Conservation (phyloP, 1,284 basidiomycete genomes). For the Cutaneotrichosporon arboriforme region DNA sequence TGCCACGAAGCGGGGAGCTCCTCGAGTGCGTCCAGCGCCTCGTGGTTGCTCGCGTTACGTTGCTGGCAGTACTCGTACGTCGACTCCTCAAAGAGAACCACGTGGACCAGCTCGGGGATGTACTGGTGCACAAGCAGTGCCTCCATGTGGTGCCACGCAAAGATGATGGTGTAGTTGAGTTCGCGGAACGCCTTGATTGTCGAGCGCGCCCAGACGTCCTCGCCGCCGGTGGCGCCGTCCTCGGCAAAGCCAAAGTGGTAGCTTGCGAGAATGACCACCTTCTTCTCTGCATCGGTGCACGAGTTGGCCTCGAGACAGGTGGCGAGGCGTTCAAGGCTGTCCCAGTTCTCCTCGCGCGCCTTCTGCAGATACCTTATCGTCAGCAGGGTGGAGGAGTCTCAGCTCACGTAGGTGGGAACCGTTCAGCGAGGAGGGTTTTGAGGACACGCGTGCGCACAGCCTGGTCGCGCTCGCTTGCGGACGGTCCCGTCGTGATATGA, state of each 20-base stretch:
- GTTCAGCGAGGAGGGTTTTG: constrained; percentile 7
- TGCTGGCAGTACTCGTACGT: constrained; percentile 17
- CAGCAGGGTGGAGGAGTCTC: background rate
- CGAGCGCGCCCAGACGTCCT: constrained; percentile 27
- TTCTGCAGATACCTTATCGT: background rate
- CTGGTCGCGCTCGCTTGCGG: background rate
- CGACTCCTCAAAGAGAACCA: constrained; percentile 27
- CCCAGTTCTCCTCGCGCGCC: background rate
- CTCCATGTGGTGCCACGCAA: constrained; percentile 27
- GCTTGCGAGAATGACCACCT: constrained; percentile 26
- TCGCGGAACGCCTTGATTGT: constrained; percentile 23
- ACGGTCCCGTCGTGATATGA: too few relatives aligned
- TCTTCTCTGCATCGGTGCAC: constrained; percentile 19
- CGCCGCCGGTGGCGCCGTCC: constrained; percentile 7
- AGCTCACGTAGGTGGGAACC: constrained; percentile 10
- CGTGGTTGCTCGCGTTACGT: constrained; percentile 22
- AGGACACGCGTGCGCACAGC: constrained; percentile 9
- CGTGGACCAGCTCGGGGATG: constrained; percentile 28
- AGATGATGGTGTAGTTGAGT: constrained; percentile 34
- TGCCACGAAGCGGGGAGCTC: constrained; percentile 11
- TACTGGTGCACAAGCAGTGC: constrained; percentile 35
- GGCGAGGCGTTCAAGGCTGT: constrained; percentile 16
- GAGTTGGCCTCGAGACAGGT: constrained; percentile 17
- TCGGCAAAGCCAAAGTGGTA: constrained; percentile 26
- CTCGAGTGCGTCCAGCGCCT: constrained; percentile 6